phyloP scores from a whole-genome alignment of 2,329 filamentous ascomycete species.

The Phyllosticta citrichinensis region DNA sequence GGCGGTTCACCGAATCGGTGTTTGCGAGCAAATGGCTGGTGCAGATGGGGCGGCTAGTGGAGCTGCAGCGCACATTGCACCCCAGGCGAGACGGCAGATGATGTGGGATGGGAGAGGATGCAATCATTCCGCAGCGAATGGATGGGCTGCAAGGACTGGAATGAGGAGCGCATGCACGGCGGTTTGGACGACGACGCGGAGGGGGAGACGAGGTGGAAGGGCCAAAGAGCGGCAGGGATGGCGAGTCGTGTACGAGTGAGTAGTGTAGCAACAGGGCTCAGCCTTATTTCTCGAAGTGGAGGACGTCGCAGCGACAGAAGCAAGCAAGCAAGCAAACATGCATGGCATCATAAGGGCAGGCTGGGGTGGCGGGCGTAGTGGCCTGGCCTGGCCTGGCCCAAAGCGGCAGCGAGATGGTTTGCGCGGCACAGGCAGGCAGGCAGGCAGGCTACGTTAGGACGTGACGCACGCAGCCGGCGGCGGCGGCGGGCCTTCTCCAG shows the following conservation, averaged over 20 bases:
- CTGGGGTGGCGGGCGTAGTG: background rate
- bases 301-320: background rate
- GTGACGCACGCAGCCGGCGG: background rate
- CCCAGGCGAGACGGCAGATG: background rate
- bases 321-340: background rate
- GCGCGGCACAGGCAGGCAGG: background rate
- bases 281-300: background rate
- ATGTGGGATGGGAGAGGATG: slow-evolving; percentile 3
- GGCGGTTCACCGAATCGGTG: slow-evolving; percentile 77
- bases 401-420: background rate
- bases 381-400: no score
- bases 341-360: background rate
- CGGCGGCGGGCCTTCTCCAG: background rate
- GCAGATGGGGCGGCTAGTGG: slow-evolving; percentile 64
- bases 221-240: background rate
- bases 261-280: background rate
- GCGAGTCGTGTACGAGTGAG: background rate
- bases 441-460: no score
- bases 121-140: slow-evolving; percentile 1
- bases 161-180: background rate
- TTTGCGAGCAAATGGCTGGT: slow-evolving; percentile 71
- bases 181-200: background rate
- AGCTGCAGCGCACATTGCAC: slow-evolving; percentile 21
- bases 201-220: background rate
- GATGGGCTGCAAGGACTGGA: slow-evolving; percentile 8